These are phyloP conservation scores for Chytriomyces sp. DNA, from an alignment of 192 early-diverging fungal genomes.

Conservation along the genomic window DNA sequence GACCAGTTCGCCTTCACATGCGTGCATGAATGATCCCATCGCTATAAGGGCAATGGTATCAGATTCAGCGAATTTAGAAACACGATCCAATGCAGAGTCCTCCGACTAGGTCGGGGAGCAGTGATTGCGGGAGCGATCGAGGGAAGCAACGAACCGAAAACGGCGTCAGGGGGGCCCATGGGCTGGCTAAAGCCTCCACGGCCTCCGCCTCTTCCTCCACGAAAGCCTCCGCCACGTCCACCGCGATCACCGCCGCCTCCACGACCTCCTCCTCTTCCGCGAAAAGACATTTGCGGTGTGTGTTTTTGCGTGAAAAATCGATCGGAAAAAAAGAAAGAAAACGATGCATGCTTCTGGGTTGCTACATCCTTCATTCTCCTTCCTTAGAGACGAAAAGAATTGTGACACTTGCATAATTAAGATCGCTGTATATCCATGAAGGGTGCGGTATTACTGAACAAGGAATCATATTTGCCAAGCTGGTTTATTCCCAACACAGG, in stretches of 20 bases:
- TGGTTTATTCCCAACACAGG: too few relatives aligned
- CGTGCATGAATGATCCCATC: slow-evolving; percentile 89
- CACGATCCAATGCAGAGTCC: background rate
- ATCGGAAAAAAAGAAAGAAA: slow-evolving; percentile 13
- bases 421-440: too few relatives aligned
- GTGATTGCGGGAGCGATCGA: too few relatives aligned
- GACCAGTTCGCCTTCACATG: slow-evolving; percentile 98
- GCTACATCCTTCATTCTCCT: too few relatives aligned
- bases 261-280: slow-evolving; percentile 27
- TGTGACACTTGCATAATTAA: too few relatives aligned
- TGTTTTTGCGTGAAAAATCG: background rate
- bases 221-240: slow-evolving; percentile 39
- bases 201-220: slow-evolving; percentile 49
- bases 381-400: too few relatives aligned
- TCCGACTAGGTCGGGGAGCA: background rate
- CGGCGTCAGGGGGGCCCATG: slow-evolving; percentile 76
- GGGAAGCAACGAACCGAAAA: slow-evolving; percentile 65
- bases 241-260: slow-evolving; percentile 56
- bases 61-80: background rate
- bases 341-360: too few relatives aligned
- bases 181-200: slow-evolving; percentile 56
- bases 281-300: slow-evolving; percentile 32
- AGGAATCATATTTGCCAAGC: too few relatives aligned
- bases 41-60: slow-evolving; percentile 42
- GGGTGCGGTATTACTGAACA: too few relatives aligned